Base-by-base conservation (phyloP, 768 basidiomycete species). In the Saitozyma podzolica region DNA sequence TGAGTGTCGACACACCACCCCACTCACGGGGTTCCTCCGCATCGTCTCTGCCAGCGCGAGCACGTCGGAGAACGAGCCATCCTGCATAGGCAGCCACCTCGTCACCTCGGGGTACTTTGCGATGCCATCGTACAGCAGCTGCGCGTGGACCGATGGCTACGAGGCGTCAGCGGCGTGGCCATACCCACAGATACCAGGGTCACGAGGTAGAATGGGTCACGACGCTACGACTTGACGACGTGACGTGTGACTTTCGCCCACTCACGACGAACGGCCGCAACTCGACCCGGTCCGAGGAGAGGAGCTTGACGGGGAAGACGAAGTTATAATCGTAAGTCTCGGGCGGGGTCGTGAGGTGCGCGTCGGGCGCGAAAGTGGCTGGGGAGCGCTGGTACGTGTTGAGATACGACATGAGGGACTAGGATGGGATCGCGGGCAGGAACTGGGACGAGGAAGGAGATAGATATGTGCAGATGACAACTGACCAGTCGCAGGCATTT, bases 281-380 rank as follows among this genome's bases (percentile, higher is more conserved):
- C 45, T 74, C 66, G 3, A 78, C 68, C 29, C 72, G 58, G 55
- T 76, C 71, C 6, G 73, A 69, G 2, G 58, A 49, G 5, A 78
- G 65, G 6, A 61, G 50, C 40, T 62, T 65, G 40, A 75, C 71
- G 16, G 65, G 65, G 48, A 76, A 73, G 45, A 59, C 59, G 45
- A 63, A 78, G 65, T 78, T 78, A 56, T 62, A 61, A 56, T 78
- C 77, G 54, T 78, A 78, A 19, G 67, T 58, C 48, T 72, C 70
- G 0, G 59, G 42, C 2, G 69, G 67, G 8, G 72, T 73, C 9
- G 58, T 45, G 41, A 63, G 55, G 40, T 29, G 29, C 29, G 5
- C 29, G 29, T 29, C 29, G 29, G 29, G 29, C 29, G 29, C 29
- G 29, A 29, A 29, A 29, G 29, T 5, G 29, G 29, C 29, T 29